These are phyloP conservation scores for Backusella tarrabulga DNA, from an alignment of 192 early-diverging fungal genomes.

Conservation along the genomic window DNA sequence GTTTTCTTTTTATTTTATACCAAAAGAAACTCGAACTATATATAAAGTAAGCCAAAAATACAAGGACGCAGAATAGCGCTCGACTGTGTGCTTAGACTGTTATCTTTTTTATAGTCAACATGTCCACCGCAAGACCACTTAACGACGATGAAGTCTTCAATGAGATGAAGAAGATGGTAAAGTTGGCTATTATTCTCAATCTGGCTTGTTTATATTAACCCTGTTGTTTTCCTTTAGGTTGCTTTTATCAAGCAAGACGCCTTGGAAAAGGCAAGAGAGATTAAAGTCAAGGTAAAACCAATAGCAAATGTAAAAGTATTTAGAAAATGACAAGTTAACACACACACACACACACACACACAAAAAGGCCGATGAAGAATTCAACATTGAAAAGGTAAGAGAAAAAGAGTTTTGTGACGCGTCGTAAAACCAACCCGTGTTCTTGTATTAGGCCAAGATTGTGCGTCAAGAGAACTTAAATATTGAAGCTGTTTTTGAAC, in stretches of 20 bases:
- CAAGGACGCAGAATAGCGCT: neutral
- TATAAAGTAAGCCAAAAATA: neutral
- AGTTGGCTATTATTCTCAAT: neutral
- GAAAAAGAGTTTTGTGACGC: neutral
- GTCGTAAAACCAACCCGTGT: neutral
- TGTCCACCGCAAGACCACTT: constrained; percentile 50
- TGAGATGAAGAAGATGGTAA: constrained; percentile 99
- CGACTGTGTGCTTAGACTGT: neutral
- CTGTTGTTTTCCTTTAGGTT: constrained; percentile 51
- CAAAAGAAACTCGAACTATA: neutral
- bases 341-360: neutral
- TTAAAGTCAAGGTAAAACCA: constrained; percentile 85
- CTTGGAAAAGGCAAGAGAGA: constrained; percentile 96
- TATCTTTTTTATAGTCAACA: constrained; percentile 1
- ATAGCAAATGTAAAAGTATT: neutral
- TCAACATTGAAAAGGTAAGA: constrained; percentile 96
- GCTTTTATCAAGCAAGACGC: constrained; percentile 99
- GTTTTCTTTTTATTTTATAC: neutral
- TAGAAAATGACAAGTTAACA: neutral
- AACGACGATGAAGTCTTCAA: constrained; percentile 94
- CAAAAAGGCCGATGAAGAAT: constrained; percentile 93
- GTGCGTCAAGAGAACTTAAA: constrained; percentile 96
- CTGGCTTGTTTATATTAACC: neutral
- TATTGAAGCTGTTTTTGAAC: constrained; percentile 93
- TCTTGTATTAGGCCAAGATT: constrained; percentile 75